phyloP scores from a whole-genome alignment of 768 basidiomycete genomes.

The Tephrocybe sp. region DNA sequence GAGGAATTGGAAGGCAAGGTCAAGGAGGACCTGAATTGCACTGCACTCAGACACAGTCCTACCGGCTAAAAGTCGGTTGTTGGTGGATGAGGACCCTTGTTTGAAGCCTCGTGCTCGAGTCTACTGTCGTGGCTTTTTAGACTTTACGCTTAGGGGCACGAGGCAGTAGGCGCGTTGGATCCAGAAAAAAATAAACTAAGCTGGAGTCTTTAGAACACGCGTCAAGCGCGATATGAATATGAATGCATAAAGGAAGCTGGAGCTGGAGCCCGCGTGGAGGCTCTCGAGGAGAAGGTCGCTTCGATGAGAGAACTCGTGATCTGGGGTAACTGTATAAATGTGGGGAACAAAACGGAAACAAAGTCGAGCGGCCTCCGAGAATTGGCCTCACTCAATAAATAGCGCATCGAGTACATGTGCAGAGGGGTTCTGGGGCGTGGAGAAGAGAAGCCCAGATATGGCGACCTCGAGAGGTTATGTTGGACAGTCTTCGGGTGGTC shows the following conservation, averaged over 20 bases:
- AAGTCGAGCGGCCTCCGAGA: slow-evolving; percentile 21
- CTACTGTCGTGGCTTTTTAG: slow-evolving; percentile 2
- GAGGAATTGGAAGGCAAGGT: no score
- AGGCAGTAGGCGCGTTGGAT: no score
- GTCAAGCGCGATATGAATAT: neutral
- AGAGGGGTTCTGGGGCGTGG: slow-evolving; percentile 18
- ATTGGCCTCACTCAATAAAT: slow-evolving; percentile 19
- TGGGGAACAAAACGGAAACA: slow-evolving; percentile 16
- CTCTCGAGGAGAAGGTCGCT: no score
- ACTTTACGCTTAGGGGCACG: slow-evolving; percentile 4
- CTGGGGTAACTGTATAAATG: slow-evolving; percentile 21
- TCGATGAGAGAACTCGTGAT: slow-evolving; percentile 17
- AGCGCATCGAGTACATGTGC: neutral
- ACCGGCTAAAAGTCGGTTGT: slow-evolving; percentile 8
- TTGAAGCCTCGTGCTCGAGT: neutral
- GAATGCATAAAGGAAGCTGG: neutral
- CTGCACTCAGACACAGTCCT: neutral
- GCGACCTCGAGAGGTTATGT: slow-evolving; percentile 5
- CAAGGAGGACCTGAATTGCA: neutral
- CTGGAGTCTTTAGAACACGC: no score
- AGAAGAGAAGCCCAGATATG: slow-evolving; percentile 14
- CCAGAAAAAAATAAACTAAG: no score
- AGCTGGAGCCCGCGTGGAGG: neutral
- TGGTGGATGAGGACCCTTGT: neutral
- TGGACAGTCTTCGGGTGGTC: slow-evolving; percentile 20